phyloP scores from a whole-genome alignment of 2,329 filamentous ascomycete genomes.

The Podosphaera fusca region DNA sequence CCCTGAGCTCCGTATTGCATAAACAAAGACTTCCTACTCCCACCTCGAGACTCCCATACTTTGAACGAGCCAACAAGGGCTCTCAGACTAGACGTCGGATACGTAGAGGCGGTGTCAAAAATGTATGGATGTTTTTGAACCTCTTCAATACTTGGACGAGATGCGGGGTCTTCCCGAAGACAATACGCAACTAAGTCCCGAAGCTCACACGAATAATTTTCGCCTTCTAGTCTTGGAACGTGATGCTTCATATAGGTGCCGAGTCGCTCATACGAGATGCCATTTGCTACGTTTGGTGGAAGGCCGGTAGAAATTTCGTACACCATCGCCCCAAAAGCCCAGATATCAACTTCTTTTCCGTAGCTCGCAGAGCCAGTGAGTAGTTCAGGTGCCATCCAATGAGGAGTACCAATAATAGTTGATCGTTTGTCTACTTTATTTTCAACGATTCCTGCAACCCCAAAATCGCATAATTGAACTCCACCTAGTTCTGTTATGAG shows the following conservation, averaged over 20 bases:
- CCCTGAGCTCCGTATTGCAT: slow-evolving; percentile 32
- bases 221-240: slow-evolving; percentile 46
- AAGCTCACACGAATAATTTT: slow-evolving; percentile 44
- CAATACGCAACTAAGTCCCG: slow-evolving; percentile 52
- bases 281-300: slow-evolving; percentile 40
- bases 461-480: slow-evolving; percentile 69
- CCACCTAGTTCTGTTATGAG: slow-evolving; percentile 53
- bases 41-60: slow-evolving; percentile 52
- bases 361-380: slow-evolving; percentile 41
- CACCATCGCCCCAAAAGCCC: slow-evolving; percentile 64
- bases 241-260: slow-evolving; percentile 35
- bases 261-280: slow-evolving; percentile 22
- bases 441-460: slow-evolving; percentile 58
- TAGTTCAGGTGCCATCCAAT: slow-evolving; percentile 73
- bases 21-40: slow-evolving; percentile 43
- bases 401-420: slow-evolving; percentile 60
- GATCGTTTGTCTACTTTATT: slow-evolving; percentile 53
- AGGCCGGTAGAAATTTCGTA: slow-evolving; percentile 62
- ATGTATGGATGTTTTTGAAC: slow-evolving; percentile 51
- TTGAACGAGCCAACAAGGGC: slow-evolving; percentile 50
- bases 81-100: slow-evolving; percentile 39
- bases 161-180: slow-evolving; percentile 41
- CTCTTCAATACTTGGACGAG: slow-evolving; percentile 45
- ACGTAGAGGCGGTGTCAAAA: slow-evolving; percentile 32
- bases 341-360: slow-evolving; percentile 56